phyloP scores from a whole-genome alignment of 495 filamentous ascomycete species.

The Daldinia caldariorum region DNA sequence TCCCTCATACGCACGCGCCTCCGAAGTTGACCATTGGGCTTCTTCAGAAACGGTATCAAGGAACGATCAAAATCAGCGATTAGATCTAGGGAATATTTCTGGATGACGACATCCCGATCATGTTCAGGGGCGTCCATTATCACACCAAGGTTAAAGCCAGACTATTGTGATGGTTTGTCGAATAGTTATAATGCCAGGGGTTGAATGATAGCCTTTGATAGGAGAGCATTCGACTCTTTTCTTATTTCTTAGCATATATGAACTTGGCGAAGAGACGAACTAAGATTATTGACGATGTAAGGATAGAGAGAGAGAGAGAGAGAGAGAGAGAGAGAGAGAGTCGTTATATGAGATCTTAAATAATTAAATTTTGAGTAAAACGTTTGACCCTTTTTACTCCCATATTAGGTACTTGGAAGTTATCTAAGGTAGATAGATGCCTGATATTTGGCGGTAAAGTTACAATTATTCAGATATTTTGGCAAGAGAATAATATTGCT shows the following conservation, averaged over 20 bases:
- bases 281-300: not conserved
- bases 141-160: not conserved
- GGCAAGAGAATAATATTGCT: slow-evolving; percentile 3
- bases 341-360: not conserved
- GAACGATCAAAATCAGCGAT: slow-evolving; percentile 70
- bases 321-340: not conserved
- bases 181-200: not conserved
- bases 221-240: not conserved
- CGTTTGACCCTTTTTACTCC: not conserved
- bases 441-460: slow-evolving; percentile 10
- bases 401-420: slow-evolving; percentile 9
- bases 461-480: slow-evolving; percentile 4
- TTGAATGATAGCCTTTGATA: not conserved
- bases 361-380: not conserved
- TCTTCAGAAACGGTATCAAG: slow-evolving; percentile 63
- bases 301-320: not conserved
- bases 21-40: slow-evolving; percentile 51
- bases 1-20: slow-evolving; percentile 57
- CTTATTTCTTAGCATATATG: not conserved
- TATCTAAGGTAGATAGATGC: slow-evolving; percentile 20
- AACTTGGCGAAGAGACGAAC: not conserved
- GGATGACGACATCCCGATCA: slow-evolving; percentile 77
- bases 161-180: slow-evolving; percentile 2
- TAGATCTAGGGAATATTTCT: slow-evolving; percentile 74
- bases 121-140: slow-evolving; percentile 61